Percentiles rank a stretch among this genome's conserved stretches.
Conservation (phyloP, 208 protist genomes). For the Naegleria gruberi region DNA sequence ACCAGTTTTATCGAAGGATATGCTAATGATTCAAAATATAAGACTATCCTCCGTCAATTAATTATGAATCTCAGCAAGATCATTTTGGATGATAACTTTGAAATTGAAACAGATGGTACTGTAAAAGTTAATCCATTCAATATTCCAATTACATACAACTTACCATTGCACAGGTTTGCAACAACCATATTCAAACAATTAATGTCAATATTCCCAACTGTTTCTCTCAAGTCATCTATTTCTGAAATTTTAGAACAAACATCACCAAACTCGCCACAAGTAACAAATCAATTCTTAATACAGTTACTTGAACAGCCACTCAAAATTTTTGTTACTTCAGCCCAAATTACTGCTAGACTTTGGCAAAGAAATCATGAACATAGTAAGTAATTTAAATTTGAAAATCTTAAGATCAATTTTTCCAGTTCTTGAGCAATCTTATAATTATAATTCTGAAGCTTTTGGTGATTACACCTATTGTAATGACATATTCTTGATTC, state of each 20-base stretch:
- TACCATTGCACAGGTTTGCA: background rate
- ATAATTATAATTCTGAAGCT: background rate
- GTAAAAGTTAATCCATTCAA: background rate
- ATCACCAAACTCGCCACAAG: background rate
- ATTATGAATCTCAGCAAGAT: background rate
- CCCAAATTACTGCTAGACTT: background rate
- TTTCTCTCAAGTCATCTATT: background rate
- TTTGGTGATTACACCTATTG: background rate
- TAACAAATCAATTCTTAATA: background rate
- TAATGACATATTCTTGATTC: background rate
- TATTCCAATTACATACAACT: background rate
- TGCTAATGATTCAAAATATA: background rate
- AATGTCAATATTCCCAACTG: background rate
- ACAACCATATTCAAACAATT: background rate
- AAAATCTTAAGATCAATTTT: too few species aligned
- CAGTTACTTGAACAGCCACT: background rate
- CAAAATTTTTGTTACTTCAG: background rate
- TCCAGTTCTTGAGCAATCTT: background rate
- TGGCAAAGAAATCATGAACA: conserved; percentile 12
- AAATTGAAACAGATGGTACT: background rate
- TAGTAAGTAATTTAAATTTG: background rate
- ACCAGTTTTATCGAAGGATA: background rate
- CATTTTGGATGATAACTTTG: background rate
- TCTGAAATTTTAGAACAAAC: background rate
- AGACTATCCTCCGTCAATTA: background rate